Base-by-base conservation (phyloP, 345 rosid species). In the Gossypioides kirkii region DNA sequence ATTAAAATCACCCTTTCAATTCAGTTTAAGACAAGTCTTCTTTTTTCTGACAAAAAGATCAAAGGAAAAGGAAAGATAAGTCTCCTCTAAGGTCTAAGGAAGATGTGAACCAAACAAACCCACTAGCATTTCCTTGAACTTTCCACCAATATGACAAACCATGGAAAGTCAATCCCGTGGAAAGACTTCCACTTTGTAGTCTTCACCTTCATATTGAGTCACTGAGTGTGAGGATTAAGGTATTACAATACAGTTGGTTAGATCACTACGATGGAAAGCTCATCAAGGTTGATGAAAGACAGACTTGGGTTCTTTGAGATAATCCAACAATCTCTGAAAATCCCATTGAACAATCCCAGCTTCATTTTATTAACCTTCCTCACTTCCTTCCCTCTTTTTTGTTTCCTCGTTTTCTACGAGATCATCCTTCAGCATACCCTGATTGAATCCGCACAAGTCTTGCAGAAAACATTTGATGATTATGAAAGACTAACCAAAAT, bases 311-410 rank as follows among this genome's bases (percentile, higher is more conserved):
- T 79, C 79, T 20, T 63, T 25, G 74, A 59, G 47, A 63, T 77
- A 14, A 47, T 82, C 69, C 59, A 65, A 42, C 64, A 74, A 65
- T 70, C 81, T 0, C 22, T 75, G 54, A 69, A 52, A 41, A 80
- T 75, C 52, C 28, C 68, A 11, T 17, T 74, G 62, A 53, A 46
- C 41, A 80, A 68, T 43, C 82, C 78, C 71, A 73, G 23, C 45
- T 73, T 82, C 81, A 32, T 75, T 58, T 13, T 73, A 60, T 58
- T 78, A 52, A 22, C 82, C 61, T 66, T 73, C 74, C 64, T 80
- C 28, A 38, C 76, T 55, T 75, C 80, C 64, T 53, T 77, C 55
- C 81, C 86, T 49, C 42, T 71, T 38, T 79, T 82, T 69, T 63
- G 49, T 68, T 74, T 79, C 68, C 28, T 68, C 38, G 41, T 77